phyloP scores from a whole-genome alignment of 306 rosid species.

The Citrullus colocynthis region DNA sequence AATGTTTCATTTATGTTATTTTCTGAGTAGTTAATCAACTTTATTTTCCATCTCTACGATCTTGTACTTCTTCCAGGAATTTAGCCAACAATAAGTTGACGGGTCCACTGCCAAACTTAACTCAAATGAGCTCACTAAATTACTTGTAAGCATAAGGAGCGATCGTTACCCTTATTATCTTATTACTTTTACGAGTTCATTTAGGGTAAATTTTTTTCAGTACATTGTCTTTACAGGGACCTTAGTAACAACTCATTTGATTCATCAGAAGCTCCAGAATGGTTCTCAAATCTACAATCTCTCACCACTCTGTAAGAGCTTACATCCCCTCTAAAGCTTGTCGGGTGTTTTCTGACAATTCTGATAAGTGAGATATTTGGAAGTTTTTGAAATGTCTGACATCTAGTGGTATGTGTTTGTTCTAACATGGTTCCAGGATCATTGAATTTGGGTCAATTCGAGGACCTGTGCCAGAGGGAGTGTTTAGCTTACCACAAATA shows the following conservation, averaged over 20 bases:
- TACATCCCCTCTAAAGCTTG: neutral
- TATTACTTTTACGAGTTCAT: neutral
- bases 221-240: slow-evolving; percentile 41
- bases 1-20: neutral
- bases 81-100: slow-evolving; percentile 47
- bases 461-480: slow-evolving; percentile 56
- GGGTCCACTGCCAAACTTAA: slow-evolving; percentile 67
- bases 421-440: slow-evolving; percentile 24
- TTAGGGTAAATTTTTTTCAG: neutral
- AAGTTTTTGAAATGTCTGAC: neutral
- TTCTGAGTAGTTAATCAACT: neutral
- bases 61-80: slow-evolving; percentile 43
- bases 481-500: slow-evolving; percentile 57
- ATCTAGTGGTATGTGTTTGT: neutral
- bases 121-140: slow-evolving; percentile 46
- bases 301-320: slow-evolving; percentile 81
- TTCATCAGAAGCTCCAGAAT: slow-evolving; percentile 52
- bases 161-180: slow-evolving; percentile 5
- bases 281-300: slow-evolving; percentile 50
- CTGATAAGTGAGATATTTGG: neutral
- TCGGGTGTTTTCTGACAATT: neutral
- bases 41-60: neutral
- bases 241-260: slow-evolving; percentile 75
- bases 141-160: slow-evolving; percentile 48
- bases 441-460: slow-evolving; percentile 65